Evolutionary conservation across 495 filamentous ascomycete genomes (phyloP), one percentile per base, ranked within the genome.

Genomic region (Penicillium odoratum): DNA sequence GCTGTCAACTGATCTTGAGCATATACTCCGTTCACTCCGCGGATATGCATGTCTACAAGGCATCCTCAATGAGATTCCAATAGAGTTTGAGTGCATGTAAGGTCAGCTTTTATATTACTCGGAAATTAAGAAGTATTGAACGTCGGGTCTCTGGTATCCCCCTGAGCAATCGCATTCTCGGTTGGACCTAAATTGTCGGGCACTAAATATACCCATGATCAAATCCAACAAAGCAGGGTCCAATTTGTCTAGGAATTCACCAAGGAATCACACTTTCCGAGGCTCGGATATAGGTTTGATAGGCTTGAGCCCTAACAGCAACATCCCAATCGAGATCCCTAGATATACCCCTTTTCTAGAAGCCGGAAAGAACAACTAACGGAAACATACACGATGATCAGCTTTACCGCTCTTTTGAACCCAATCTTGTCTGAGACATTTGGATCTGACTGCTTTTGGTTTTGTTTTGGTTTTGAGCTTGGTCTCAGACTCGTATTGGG

Each of bases 371-470:
- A 55, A 61, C 46, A 13, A 29, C 18, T 51, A 50, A 25, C 33
- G 47, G 16, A 28, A 40, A 49, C 13, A 45, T 34, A 58, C 55
- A 63, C 59, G 34, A 64, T 53, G 48, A 21, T 43, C 58, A 8
- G 36, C 25, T 44, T 57, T 66, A 66, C 66, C 66, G 66, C 66
- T 66, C 49, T 64, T 68, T 66, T 36, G 16, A 18, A 45, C 28
- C 25, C 44, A 44, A 29, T 21, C 16, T 5, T 68, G 63, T 68
- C 66, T 66, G 49, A 68, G 60, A 68, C 66, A 68, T 68, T 61
- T 34, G 33, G 48, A 64, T 57, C 51, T 46, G 50, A 29, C 60
- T 21, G 43, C 26, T 53, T 64, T 49, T 33, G 58, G 18, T 53
- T 45, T 49, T 53, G 18, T 30, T 16, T 29, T 40, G 33, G 8